phyloP scores from a whole-genome alignment of 108 stramenopile species.

The Cyclotella baltica region DNA sequence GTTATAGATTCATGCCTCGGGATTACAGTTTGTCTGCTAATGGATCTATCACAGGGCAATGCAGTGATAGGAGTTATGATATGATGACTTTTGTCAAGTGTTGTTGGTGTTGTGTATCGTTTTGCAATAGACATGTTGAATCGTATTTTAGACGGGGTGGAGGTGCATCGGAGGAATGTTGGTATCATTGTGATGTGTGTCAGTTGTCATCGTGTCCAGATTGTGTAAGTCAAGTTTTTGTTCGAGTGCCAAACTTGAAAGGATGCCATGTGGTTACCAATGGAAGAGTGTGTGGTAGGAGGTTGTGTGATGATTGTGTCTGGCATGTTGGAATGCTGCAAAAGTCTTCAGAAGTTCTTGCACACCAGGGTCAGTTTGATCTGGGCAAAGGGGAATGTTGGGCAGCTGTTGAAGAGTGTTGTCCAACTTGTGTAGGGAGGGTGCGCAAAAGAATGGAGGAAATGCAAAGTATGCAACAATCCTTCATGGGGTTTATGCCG shows the following conservation, averaged over 20 bases:
- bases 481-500: slow-evolving; percentile 26
- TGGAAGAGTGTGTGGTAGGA: slow-evolving; percentile 18
- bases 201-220: slow-evolving; percentile 37
- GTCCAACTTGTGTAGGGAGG: not conserved
- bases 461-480: slow-evolving; percentile 9
- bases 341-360: not conserved
- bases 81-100: slow-evolving; percentile 21
- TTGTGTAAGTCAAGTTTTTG: slow-evolving; percentile 30
- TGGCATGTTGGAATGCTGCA: slow-evolving; percentile 16
- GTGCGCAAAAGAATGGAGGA: slow-evolving; percentile 15
- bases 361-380: not conserved
- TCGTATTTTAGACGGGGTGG: not conserved
- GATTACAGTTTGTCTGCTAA: not conserved
- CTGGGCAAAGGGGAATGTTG: not conserved
- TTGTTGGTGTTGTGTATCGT: slow-evolving; percentile 34
- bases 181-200: slow-evolving; percentile 49
- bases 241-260: not conserved
- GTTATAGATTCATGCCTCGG: slow-evolving; percentile 33
- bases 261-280: slow-evolving; percentile 17
- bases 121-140: slow-evolving; percentile 27
- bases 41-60: not conserved
- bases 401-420: slow-evolving; percentile 17
- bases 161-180: not conserved
- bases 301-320: slow-evolving; percentile 11
- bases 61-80: slow-evolving; percentile 20